A percentile compares a stretch with the other conserved stretches of the same genome.
These are phyloP conservation scores for Amauroascus verrucosus DNA, from an alignment of 2,329 filamentous ascomycete species.

Conservation along the genomic window DNA sequence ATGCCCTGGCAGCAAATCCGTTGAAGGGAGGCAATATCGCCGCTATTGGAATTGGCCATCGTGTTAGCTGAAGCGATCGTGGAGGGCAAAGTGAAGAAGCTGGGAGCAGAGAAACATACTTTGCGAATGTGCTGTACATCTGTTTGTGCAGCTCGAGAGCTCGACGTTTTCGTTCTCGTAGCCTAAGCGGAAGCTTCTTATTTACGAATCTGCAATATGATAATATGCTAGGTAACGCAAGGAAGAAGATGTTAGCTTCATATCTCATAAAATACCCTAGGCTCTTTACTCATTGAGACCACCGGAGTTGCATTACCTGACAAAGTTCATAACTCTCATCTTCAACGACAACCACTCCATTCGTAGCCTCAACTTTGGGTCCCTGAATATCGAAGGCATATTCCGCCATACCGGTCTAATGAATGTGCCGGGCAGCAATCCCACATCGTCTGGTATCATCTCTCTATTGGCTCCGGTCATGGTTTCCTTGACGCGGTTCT, in stretches of 20 bases:
- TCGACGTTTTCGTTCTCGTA: slow-evolving; percentile 28
- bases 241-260: not conserved
- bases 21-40: slow-evolving; percentile 28
- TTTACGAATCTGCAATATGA: slow-evolving; percentile 27
- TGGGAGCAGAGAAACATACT: slow-evolving; percentile 21
- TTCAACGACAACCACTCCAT: slow-evolving; percentile 36
- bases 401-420: slow-evolving; percentile 32
- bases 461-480: slow-evolving; percentile 21
- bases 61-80: slow-evolving; percentile 13
- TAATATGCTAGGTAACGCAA: slow-evolving; percentile 20
- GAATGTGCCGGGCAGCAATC: slow-evolving; percentile 37
- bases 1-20: slow-evolving; percentile 33
- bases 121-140: slow-evolving; percentile 41
- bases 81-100: slow-evolving; percentile 1
- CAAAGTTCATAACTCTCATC: slow-evolving; percentile 25
- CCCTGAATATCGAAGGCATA: slow-evolving; percentile 32
- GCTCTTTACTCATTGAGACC: not conserved
- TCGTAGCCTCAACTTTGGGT: slow-evolving; percentile 27
- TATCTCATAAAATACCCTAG: not conserved
- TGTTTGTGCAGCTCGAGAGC: slow-evolving; percentile 34
- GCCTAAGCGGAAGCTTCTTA: slow-evolving; percentile 27
- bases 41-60: slow-evolving; percentile 20
- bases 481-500: slow-evolving; percentile 24
- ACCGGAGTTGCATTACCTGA: slow-evolving; percentile 20
- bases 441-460: slow-evolving; percentile 36